A percentile compares a stretch with the other conserved stretches of the same genome.
These are phyloP conservation scores for Cerrena zonata DNA, from an alignment of 1,284 basidiomycete species.

Conservation along the genomic window DNA sequence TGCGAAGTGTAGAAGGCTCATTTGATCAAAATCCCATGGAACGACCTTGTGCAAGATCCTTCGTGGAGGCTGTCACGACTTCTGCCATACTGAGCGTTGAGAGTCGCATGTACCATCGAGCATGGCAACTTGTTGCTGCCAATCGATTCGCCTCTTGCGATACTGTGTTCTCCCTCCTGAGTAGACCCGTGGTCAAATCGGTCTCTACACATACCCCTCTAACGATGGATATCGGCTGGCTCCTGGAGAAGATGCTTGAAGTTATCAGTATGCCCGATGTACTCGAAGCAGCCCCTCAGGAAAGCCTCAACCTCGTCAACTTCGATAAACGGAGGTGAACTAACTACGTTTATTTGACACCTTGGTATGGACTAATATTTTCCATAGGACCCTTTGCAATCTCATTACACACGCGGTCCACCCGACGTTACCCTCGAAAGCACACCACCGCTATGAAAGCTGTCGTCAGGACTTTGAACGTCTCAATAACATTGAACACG, in stretches of 20 bases:
- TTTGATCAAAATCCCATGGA: slow-evolving; percentile 31
- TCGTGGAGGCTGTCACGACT: slow-evolving; percentile 67
- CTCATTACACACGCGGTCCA: slow-evolving; percentile 51
- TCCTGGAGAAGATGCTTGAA: slow-evolving; percentile 73
- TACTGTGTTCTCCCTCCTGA: slow-evolving; percentile 51
- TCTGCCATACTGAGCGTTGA: slow-evolving; percentile 70
- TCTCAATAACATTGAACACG: slow-evolving; percentile 66
- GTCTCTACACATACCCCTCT: slow-evolving; percentile 45
- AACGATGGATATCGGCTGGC: slow-evolving; percentile 73
- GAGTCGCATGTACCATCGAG: slow-evolving; percentile 62
- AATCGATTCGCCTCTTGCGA: slow-evolving; percentile 56
- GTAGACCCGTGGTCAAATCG: slow-evolving; percentile 40
- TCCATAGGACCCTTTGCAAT: slow-evolving; percentile 54
- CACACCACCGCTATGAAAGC: slow-evolving; percentile 45
- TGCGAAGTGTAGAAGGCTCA: slow-evolving; percentile 46
- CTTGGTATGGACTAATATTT: not conserved
- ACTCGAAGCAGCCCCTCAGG: slow-evolving; percentile 47
- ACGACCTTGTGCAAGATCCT: slow-evolving; percentile 63
- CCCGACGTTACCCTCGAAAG: slow-evolving; percentile 37
- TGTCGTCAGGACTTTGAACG: slow-evolving; percentile 67
- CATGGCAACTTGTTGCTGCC: slow-evolving; percentile 66
- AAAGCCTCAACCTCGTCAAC: slow-evolving; percentile 59
- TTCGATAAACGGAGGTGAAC: slow-evolving; percentile 72
- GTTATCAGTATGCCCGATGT: slow-evolving; percentile 68
- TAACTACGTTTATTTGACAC: slow-evolving; percentile 6